These are phyloP conservation scores for Hypoxylon sp. DNA, from an alignment of 2,329 filamentous ascomycete species.

Conservation along the genomic window DNA sequence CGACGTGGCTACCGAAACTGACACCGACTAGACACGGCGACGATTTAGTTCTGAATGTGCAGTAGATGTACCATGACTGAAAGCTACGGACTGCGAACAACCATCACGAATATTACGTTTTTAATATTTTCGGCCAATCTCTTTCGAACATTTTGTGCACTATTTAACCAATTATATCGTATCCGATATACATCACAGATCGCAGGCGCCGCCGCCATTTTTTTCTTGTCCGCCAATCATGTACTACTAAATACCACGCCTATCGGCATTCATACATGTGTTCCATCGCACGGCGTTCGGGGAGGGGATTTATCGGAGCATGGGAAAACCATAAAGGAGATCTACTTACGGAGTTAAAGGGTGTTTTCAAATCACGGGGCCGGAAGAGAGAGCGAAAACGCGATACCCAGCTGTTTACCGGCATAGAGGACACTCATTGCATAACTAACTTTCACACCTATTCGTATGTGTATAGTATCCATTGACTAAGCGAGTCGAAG, in stretches of 20 bases:
- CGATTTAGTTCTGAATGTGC: constrained; percentile 71
- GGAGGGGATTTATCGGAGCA: constrained; percentile 12
- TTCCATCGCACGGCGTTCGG: constrained; percentile 13
- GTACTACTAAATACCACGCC: constrained; percentile 17
- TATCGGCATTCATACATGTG: constrained; percentile 12
- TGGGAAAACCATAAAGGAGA: constrained; percentile 12
- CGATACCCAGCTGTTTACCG: constrained; percentile 25
- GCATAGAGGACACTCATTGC: constrained; percentile 21
- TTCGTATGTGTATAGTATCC: constrained; percentile 18
- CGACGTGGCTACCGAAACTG: constrained; percentile 72
- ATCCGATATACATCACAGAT: constrained; percentile 22
- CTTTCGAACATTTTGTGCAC: constrained; percentile 5
- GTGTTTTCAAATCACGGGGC: neutral
- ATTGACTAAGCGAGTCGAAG: neutral
- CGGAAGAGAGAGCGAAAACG: constrained; percentile 13
- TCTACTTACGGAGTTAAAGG: constrained; percentile 18
- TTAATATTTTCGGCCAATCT: constrained; percentile 4
- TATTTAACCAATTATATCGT: constrained; percentile 12
- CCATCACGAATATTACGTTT: constrained; percentile 13
- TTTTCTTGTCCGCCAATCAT: constrained; percentile 7
- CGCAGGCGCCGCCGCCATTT: constrained; percentile 12
- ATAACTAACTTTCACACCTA: neutral
- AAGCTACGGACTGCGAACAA: neutral
- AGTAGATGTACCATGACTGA: constrained; percentile 49
- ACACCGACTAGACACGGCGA: constrained; percentile 75